phyloP scores from a whole-genome alignment of 202 grass and related monocot genomes.

The Schoenoplectus tabernaemontani region DNA sequence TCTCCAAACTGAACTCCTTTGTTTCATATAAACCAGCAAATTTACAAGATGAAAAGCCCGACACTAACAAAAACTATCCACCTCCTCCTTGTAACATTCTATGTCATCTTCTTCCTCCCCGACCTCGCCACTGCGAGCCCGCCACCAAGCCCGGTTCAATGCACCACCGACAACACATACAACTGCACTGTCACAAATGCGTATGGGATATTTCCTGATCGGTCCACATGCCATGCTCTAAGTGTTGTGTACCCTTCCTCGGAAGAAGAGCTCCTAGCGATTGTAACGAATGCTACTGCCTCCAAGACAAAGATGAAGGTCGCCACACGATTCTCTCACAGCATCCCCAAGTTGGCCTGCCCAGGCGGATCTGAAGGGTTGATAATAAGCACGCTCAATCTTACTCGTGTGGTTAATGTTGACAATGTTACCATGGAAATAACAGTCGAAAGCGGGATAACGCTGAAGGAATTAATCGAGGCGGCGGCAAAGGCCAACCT shows the following conservation, averaged over 20 bases:
- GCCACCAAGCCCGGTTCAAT: slow-evolving; percentile 24
- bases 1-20: too few species aligned
- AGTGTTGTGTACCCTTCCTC: slow-evolving; percentile 44
- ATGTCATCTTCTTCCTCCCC: not conserved
- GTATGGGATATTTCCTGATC: slow-evolving; percentile 64
- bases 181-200: slow-evolving; percentile 60
- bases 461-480: slow-evolving; percentile 36
- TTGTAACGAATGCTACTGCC: slow-evolving; percentile 30
- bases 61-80: not conserved
- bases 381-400: slow-evolving; percentile 31
- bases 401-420: slow-evolving; percentile 33
- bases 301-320: slow-evolving; percentile 48
- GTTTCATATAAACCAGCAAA: not conserved
- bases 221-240: slow-evolving; percentile 37
- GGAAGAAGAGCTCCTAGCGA: slow-evolving; percentile 44
- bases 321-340: slow-evolving; percentile 51
- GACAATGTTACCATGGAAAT: slow-evolving; percentile 8
- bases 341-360: slow-evolving; percentile 66
- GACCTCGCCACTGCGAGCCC: slow-evolving; percentile 15
- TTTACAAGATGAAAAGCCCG: not conserved
- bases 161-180: slow-evolving; percentile 13
- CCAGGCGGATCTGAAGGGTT: slow-evolving; percentile 44
- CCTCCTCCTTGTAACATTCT: not conserved
- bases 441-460: slow-evolving; percentile 49
- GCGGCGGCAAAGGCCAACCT: slow-evolving; percentile 32